Percentiles rank a stretch among this genome's conserved stretches.
Evolutionary conservation across 2,329 filamentous ascomycete genomes (phyloP).

Genomic region (Endothia cerciana): DNA sequence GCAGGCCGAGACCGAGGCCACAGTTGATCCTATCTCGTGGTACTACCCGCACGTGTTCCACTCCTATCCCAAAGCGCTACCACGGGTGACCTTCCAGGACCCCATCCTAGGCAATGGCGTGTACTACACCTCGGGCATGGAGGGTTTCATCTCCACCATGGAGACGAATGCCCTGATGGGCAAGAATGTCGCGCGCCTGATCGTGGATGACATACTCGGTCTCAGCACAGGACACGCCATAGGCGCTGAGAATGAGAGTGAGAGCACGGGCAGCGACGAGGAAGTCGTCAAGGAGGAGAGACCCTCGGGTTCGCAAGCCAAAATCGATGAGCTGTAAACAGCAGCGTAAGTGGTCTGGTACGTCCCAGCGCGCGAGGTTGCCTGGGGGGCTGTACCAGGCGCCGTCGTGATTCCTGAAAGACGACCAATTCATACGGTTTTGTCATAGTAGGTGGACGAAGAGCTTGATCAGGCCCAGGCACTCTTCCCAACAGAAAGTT

Average conservation of each 20-base stretch:
- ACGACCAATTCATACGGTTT: background rate
- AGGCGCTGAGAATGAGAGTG: slow-evolving; percentile 31
- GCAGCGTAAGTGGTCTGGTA: background rate
- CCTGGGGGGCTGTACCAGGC: too few species aligned
- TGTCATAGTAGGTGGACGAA: background rate
- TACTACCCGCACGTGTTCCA: slow-evolving; percentile 77
- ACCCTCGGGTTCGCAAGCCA: background rate
- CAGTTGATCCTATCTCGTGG: slow-evolving; percentile 67
- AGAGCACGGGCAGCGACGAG: slow-evolving; percentile 12
- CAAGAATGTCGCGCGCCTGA: slow-evolving; percentile 76
- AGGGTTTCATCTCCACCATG: slow-evolving; percentile 96
- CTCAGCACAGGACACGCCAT: slow-evolving; percentile 25
- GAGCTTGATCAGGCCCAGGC: background rate
- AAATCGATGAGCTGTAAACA: slow-evolving; percentile 4
- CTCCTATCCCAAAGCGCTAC: slow-evolving; percentile 84
- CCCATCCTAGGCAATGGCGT: slow-evolving; percentile 68
- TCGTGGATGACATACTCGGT: slow-evolving; percentile 63
- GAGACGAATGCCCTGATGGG: slow-evolving; percentile 94
- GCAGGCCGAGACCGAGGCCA: slow-evolving; percentile 37
- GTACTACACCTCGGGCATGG: slow-evolving; percentile 77
- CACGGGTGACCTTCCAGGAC: slow-evolving; percentile 85
- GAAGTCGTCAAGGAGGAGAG: slow-evolving; percentile 5
- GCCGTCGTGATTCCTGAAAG: background rate
- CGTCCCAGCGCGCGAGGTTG: background rate
- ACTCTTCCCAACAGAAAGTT: background rate